A percentile compares a stretch with the other conserved stretches of the same genome.
phyloP scores from a whole-genome alignment of 345 rosid genomes.

The Eucalyptus globulus region DNA sequence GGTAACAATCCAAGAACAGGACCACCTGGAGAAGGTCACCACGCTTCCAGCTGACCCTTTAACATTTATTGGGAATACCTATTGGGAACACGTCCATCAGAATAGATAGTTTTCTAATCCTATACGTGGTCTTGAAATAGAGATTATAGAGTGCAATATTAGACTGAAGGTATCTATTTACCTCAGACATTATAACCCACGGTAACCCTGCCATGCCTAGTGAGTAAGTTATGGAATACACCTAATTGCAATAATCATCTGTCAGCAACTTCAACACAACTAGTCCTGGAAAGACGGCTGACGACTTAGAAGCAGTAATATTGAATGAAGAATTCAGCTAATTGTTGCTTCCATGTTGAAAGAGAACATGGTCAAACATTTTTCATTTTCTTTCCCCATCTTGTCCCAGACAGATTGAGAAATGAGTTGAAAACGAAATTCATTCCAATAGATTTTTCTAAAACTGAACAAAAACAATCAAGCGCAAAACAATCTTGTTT shows the following conservation, averaged over 20 bases:
- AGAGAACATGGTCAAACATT: not conserved
- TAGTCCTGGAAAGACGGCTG: not conserved
- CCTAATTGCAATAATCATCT: conserved; percentile 12
- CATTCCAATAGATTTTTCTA: not conserved
- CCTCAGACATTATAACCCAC: conserved; percentile 46
- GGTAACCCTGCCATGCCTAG: not conserved
- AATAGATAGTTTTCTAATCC: not conserved
- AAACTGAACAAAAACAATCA: not conserved
- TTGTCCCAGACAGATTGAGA: not conserved
- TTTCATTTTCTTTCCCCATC: not conserved
- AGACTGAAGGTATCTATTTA: not conserved
- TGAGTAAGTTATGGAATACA: not conserved
- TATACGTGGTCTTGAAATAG: not conserved
- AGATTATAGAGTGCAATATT: not conserved
- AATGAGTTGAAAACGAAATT: not conserved
- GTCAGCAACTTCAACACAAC: not conserved
- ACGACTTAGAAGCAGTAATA: not conserved
- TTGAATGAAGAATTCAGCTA: not conserved
- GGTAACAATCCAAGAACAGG: conserved; percentile 31
- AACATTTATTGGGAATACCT: conserved; percentile 1
- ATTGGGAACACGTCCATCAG: not conserved
- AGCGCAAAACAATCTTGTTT: not conserved
- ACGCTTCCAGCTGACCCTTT: conserved; percentile 50
- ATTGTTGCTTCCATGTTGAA: not conserved
- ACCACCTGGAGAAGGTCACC: conserved; percentile 28